These are phyloP conservation scores for Peniophora sp. DNA, from an alignment of 1,284 basidiomycete genomes.

Conservation along the genomic window DNA sequence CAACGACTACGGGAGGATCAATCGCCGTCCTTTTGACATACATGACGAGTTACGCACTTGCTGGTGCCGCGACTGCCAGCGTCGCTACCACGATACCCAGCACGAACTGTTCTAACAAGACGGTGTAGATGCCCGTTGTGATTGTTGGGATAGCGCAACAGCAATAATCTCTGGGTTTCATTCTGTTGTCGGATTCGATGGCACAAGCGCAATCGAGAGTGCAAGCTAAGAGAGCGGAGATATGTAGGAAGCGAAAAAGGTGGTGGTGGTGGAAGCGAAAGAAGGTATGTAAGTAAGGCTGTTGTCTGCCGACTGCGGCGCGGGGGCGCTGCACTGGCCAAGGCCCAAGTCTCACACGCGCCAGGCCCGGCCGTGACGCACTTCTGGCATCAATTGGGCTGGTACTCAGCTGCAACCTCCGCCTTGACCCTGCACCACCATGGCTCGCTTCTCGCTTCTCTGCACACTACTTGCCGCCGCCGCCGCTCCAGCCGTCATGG, in stretches of 20 bases:
- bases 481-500: conserved; percentile 9
- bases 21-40: background rate
- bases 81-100: conserved; percentile 68
- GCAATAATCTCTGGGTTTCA: conserved; percentile 69
- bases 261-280: background rate
- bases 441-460: conserved; percentile 36
- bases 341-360: no score
- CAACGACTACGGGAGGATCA: conserved; percentile 70
- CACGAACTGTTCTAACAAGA: conserved; percentile 68
- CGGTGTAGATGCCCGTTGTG: conserved; percentile 82
- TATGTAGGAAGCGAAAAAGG: background rate
- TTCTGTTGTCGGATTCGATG: no score
- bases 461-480: conserved; percentile 24
- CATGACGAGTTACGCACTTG: conserved; percentile 41
- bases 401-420: background rate
- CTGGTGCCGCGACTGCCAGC: conserved; percentile 71
- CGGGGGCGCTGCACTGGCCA: no score
- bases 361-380: no score
- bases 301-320: no score
- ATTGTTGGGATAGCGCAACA: conserved; percentile 81
- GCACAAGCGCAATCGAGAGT: conserved; percentile 1
- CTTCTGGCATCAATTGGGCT: background rate
- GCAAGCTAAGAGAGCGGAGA: no score
- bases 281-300: background rate
- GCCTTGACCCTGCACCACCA: conserved; percentile 13